Evolutionary conservation across 169 alveolate species (phyloP).

Genomic region (Plasmodium vivax): DNA sequence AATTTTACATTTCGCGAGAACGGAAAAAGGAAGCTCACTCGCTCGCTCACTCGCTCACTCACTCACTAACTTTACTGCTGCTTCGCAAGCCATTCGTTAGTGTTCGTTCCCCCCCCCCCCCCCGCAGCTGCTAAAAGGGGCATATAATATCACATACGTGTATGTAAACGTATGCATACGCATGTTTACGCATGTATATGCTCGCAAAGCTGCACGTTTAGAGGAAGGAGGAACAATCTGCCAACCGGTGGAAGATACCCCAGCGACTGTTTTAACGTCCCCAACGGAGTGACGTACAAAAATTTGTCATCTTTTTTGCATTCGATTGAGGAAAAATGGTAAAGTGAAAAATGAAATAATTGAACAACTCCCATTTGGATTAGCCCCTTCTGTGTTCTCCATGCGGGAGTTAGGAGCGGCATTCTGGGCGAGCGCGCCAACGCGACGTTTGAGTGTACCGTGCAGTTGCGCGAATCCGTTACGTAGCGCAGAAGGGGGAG

Average conservation of each 20-base stretch:
- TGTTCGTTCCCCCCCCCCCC: neutral
- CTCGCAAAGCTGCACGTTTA: neutral
- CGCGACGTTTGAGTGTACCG: neutral
- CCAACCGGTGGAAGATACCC: neutral
- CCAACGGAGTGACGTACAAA: neutral
- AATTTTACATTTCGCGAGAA: neutral
- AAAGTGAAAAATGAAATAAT: neutral
- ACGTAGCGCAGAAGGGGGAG: neutral
- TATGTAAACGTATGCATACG: neutral
- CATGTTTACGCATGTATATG: neutral
- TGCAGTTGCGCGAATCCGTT: neutral
- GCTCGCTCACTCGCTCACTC: no score
- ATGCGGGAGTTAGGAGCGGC: neutral
- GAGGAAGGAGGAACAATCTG: neutral
- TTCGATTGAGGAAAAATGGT: neutral
- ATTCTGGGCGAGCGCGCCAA: neutral
- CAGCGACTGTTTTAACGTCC: neutral
- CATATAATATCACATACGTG: neutral
- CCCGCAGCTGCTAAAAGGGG: neutral
- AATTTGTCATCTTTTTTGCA: neutral
- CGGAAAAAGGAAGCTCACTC: neutral
- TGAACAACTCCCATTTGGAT: neutral
- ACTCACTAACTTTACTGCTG: neutral
- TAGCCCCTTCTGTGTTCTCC: neutral
- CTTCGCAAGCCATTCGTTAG: neutral